Percentiles rank a stretch among this genome's conserved stretches.
Conservation (phyloP, 1,139 yeast genomes). For the Starmera stellimalicola region DNA sequence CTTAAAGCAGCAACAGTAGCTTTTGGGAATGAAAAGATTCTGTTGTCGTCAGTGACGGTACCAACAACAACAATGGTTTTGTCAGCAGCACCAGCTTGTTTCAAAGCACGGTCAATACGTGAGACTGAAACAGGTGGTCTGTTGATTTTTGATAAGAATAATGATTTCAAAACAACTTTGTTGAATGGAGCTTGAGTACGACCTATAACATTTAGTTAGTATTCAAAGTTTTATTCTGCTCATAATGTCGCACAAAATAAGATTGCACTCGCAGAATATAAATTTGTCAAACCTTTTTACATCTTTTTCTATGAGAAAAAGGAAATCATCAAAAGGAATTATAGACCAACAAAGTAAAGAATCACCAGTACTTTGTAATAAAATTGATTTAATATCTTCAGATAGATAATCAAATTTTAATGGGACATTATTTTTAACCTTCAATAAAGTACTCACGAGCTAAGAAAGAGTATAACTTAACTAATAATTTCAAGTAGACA, state of each 20-base stretch:
- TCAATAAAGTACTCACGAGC: constrained; percentile 87
- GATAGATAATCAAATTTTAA: too few species aligned
- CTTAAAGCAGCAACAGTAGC: constrained; percentile 97
- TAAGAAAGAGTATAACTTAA: constrained; percentile 96
- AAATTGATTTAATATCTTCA: too few species aligned
- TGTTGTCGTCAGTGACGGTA: constrained; percentile 97
- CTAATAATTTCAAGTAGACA: constrained; percentile 96
- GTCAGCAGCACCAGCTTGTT: constrained; percentile 75
- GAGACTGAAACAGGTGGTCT: constrained; percentile 98
- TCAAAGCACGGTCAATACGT: constrained; percentile 78
- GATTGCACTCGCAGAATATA: constrained; percentile 54
- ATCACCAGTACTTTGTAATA: background rate
- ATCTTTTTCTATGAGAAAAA: background rate
- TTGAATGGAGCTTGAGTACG: constrained; percentile 99
- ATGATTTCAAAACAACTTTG: constrained; percentile 90
- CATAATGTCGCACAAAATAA: constrained; percentile 40
- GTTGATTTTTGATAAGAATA: constrained; percentile 97
- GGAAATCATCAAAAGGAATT: background rate
- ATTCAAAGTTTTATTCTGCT: constrained; percentile 35
- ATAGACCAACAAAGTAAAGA: background rate
- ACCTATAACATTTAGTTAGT: constrained; percentile 50
- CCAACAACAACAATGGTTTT: constrained; percentile 98
- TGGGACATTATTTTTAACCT: too few species aligned
- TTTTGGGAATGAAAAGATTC: constrained; percentile 92
- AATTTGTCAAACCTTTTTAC: background rate